Percentiles rank a stretch among this genome's conserved stretches.
Evolutionary conservation across 1,284 basidiomycete species (phyloP).

Genomic region (Rhodotorula mucilaginosa): DNA sequence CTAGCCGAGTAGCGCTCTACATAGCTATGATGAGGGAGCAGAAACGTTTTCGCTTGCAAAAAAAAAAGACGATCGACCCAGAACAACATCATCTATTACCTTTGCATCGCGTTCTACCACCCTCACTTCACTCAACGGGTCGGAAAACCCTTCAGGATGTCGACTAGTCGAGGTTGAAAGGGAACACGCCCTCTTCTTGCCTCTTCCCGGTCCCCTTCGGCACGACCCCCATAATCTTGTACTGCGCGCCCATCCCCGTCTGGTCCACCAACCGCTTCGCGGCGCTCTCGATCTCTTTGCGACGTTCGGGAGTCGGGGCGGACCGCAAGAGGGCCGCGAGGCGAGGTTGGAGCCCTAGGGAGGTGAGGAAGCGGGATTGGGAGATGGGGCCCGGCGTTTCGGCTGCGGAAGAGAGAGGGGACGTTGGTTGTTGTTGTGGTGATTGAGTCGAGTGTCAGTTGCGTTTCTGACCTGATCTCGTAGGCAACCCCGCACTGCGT

Average conservation of each 20-base stretch:
- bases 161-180: not conserved
- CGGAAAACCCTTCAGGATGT: not conserved
- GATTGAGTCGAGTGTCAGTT: no score
- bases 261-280: constrained; percentile 57
- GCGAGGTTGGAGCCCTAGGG: constrained; percentile 66
- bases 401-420: constrained; percentile 44
- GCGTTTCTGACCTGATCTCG: no score
- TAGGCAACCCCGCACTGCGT: no score
- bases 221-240: constrained; percentile 54
- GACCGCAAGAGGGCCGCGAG: constrained; percentile 58
- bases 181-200: constrained; percentile 1
- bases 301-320: constrained; percentile 55
- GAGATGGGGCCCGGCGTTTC: constrained; percentile 63
- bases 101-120: no score
- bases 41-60: no score
- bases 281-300: constrained; percentile 52
- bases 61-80: no score
- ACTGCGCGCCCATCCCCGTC: constrained; percentile 59
- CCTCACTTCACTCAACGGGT: not conserved
- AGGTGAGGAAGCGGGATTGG: constrained; percentile 68
- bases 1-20: no score
- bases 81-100: no score
- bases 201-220: constrained; percentile 20
- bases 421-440: no score
- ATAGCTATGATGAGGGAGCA: no score